Percentiles rank a stretch among this genome's conserved stretches.
These are phyloP conservation scores for Aspergillus unguis DNA, from an alignment of 2,329 filamentous ascomycete genomes.

Conservation along the genomic window DNA sequence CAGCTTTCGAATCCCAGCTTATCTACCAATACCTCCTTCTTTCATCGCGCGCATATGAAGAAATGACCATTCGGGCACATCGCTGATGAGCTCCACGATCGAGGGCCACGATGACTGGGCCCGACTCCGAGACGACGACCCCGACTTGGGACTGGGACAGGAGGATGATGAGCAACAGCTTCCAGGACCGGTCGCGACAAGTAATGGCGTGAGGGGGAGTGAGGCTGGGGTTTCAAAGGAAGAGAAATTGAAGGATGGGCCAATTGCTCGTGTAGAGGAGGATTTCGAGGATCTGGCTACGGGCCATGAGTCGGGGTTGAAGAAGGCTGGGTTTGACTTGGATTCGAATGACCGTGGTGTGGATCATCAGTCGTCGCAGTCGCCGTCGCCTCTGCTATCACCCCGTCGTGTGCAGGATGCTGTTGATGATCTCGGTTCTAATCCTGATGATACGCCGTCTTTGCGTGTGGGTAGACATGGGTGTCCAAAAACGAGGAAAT, in stretches of 20 bases:
- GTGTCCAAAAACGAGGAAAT: constrained; percentile 56
- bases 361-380: constrained; percentile 12
- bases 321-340: background rate
- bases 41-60: constrained; percentile 27
- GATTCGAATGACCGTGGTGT: constrained; percentile 18
- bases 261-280: constrained; percentile 24
- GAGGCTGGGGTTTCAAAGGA: constrained; percentile 17
- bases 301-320: constrained; percentile 21
- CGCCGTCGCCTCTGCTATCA: background rate
- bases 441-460: constrained; percentile 80
- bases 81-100: constrained; percentile 68
- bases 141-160: constrained; percentile 43
- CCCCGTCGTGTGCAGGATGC: constrained; percentile 34
- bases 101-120: constrained; percentile 61
- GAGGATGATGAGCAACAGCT: constrained; percentile 24
- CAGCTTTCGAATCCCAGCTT: no score
- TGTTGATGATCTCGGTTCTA: constrained; percentile 67
- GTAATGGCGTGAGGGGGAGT: constrained; percentile 21
- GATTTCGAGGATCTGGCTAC: constrained; percentile 26
- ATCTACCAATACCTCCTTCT: background rate
- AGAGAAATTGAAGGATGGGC: constrained; percentile 16
- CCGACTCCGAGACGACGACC: constrained; percentile 50
- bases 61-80: constrained; percentile 51
- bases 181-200: constrained; percentile 19
- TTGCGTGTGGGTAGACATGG: constrained; percentile 61